phyloP scores from a whole-genome alignment of 177 flowering plant species.

The Vitis hybrid region DNA sequence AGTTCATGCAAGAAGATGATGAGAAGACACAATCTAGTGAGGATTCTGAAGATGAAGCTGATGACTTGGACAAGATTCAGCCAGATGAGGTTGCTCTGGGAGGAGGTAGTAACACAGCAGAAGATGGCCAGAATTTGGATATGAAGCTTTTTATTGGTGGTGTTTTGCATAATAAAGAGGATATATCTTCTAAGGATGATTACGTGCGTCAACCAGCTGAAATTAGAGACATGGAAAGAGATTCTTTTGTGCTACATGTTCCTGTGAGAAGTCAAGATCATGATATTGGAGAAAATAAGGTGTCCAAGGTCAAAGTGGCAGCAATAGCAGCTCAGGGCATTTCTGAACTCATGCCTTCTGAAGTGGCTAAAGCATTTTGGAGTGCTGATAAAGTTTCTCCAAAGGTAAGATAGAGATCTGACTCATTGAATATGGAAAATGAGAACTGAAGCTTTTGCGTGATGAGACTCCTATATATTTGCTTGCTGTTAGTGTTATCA shows the following conservation, averaged over 20 bases:
- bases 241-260: slow-evolving; percentile 74
- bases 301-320: slow-evolving; percentile 56
- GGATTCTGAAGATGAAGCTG: slow-evolving; percentile 46
- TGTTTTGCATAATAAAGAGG: slow-evolving; percentile 77
- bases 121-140: slow-evolving; percentile 51
- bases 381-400: slow-evolving; percentile 64
- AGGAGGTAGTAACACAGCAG: slow-evolving; percentile 38
- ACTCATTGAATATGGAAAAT: too few species aligned
- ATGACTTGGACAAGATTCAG: slow-evolving; percentile 50
- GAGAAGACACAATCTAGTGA: slow-evolving; percentile 41
- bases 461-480: too few species aligned
- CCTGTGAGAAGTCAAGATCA: slow-evolving; percentile 50
- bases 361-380: slow-evolving; percentile 87
- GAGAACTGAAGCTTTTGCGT: too few species aligned
- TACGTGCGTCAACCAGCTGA: slow-evolving; percentile 75
- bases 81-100: slow-evolving; percentile 46
- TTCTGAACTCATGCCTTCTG: slow-evolving; percentile 92
- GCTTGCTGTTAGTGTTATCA: too few species aligned
- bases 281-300: slow-evolving; percentile 38
- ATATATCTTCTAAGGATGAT: slow-evolving; percentile 59
- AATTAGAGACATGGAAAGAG: slow-evolving; percentile 62
- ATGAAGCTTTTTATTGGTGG: slow-evolving; percentile 84
- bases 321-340: slow-evolving; percentile 68
- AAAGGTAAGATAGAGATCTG: slow-evolving; percentile 51
- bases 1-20: slow-evolving; percentile 58